Conservation (phyloP, 1,139 yeast species). For the Blastobotrys arbuscula region DNA sequence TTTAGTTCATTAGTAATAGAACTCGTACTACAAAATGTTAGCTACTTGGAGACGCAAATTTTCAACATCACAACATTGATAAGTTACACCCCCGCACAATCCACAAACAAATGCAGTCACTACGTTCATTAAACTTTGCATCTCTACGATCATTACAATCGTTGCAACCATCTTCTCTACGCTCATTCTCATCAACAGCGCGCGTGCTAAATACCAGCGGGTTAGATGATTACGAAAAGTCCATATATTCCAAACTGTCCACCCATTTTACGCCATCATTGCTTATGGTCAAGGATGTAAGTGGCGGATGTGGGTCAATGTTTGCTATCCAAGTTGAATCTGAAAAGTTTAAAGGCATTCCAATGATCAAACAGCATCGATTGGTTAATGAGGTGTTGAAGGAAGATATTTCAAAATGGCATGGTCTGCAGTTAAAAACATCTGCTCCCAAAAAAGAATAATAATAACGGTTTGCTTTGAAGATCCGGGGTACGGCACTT, state of each 20-base stretch:
- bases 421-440: slow-evolving; percentile 83
- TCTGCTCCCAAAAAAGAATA: slow-evolving; percentile 1
- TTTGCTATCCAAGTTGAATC: slow-evolving; percentile 81
- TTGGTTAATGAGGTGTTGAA: slow-evolving; percentile 75
- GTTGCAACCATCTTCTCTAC: not conserved
- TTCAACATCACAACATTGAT: not conserved
- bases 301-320: slow-evolving; percentile 99
- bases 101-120: not conserved
- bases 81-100: too few species aligned
- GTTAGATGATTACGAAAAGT: slow-evolving; percentile 61
- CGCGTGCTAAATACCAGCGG: slow-evolving; percentile 5
- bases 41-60: too few species aligned
- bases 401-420: slow-evolving; percentile 90
- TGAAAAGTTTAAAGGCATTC: slow-evolving; percentile 64
- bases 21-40: too few species aligned
- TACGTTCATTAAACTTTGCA: not conserved
- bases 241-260: slow-evolving; percentile 53
- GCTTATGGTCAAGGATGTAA: slow-evolving; percentile 69
- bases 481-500: too few species aligned
- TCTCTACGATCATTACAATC: not conserved
- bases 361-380: slow-evolving; percentile 88
- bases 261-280: slow-evolving; percentile 51
- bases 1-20: too few species aligned
- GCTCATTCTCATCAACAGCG: not conserved
- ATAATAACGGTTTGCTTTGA: not conserved